Evolutionary conservation across 495 filamentous ascomycete species (phyloP), one percentile per base, ranked within the genome.

Genomic region (Trichoderma virens): DNA sequence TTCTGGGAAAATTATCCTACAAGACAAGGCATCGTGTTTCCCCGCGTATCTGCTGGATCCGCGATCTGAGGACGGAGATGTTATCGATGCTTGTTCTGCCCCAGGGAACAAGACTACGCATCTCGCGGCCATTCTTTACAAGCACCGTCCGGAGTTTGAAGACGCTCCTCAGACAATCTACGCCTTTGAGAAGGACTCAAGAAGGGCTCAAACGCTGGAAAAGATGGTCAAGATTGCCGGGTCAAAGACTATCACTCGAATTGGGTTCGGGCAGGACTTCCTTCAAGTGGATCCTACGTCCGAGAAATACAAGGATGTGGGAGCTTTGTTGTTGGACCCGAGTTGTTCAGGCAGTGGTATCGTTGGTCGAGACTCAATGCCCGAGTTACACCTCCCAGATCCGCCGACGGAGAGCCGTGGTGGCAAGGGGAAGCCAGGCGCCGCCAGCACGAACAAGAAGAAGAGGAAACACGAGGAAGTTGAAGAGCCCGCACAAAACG

Each of bases 41-140:
- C 93, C 94, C 5, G 94, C 93, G 0, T 90, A 91, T 70, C 77
- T 98, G 0, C 76, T 97, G 0, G 84, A 92, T 62, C 82, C 86
- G 5, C 70, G 70, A 1, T 67, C 78, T 3, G 77, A 79, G 60
- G 80, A 86, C 63, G 91, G 89, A 2, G 85, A 93, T 66, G 76
- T 96, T 23, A 80, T 98, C 5, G 94, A 98, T 75, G 89, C 90
- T 0, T 97, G 93, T 71, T 88, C 94, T 0, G 94, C 94, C 7
- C 94, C 94, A 7, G 94, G 94, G 9, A 98, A 98, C 70, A 98
- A 98, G 74, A 97, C 94, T 1, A 97, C 94, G 4, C 94, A 98
- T 77, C 74, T 97, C 59, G 92, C 92, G 13, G 88, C 90, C 3
- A 80, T 97, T 18, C 66, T 89, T 14, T 71, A 75, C 23, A 76